Conservation (phyloP, 176 grass and related monocot species). For the Zoysia japonica region DNA sequence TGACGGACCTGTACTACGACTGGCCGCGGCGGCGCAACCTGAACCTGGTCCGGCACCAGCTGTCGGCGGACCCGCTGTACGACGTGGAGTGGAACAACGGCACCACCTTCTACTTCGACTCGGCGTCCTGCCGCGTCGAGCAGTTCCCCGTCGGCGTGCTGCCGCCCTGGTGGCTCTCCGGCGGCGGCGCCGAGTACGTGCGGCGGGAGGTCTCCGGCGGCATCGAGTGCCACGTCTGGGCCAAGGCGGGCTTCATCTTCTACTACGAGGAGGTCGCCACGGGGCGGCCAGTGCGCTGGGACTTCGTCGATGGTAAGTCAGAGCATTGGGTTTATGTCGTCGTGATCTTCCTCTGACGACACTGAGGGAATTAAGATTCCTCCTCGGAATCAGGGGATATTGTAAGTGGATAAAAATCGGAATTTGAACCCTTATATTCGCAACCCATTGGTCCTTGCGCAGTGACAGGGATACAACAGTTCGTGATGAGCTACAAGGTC, state of each 20-base stretch:
- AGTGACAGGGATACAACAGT: conserved; percentile 52
- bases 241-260: conserved; percentile 57
- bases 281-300: conserved; percentile 63
- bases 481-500: conserved; percentile 61
- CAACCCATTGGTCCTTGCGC: neutral
- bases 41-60: conserved; percentile 63
- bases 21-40: conserved; percentile 77
- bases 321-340: neutral
- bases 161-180: conserved; percentile 64
- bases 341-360: too few relatives aligned
- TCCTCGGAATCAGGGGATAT: too few relatives aligned
- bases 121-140: conserved; percentile 52
- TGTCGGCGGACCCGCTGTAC: conserved; percentile 46
- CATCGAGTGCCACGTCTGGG: conserved; percentile 73
- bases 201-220: conserved; percentile 46
- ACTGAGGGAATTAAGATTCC: too few relatives aligned
- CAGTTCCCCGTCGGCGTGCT: conserved; percentile 68
- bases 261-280: conserved; percentile 74
- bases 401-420: too few relatives aligned
- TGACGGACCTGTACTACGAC: conserved; percentile 71
- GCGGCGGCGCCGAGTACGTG: conserved; percentile 53
- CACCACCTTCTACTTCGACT: conserved; percentile 73
- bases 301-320: conserved; percentile 59
- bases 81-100: conserved; percentile 93
- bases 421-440: too few relatives aligned